Evolutionary conservation across 2,329 filamentous ascomycete species (phyloP).

Genomic region (Biscogniauxia mediterranea): DNA sequence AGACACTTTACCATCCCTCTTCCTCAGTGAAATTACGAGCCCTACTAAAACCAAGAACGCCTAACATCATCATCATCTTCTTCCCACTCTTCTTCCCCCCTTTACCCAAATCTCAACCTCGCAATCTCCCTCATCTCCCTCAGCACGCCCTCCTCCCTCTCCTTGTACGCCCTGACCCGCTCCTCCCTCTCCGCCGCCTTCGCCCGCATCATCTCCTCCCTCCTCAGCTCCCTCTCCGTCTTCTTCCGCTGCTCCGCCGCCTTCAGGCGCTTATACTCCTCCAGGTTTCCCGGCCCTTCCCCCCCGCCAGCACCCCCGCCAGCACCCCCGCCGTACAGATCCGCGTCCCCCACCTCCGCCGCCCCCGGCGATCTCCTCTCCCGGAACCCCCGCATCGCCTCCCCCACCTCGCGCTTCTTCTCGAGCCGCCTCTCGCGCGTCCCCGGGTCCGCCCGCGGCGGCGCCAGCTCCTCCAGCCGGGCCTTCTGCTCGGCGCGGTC

Average conservation of each 20-base stretch:
- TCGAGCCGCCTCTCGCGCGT: constrained; percentile 82
- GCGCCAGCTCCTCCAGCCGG: constrained; percentile 74
- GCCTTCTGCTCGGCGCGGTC: constrained; percentile 69
- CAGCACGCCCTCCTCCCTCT: constrained; percentile 83
- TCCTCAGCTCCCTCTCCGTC: constrained; percentile 76
- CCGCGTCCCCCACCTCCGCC: constrained; percentile 63
- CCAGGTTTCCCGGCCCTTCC: constrained; percentile 46
- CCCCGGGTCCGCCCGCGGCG: constrained; percentile 80
- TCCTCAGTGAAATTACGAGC: too few relatives aligned
- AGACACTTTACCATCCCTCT: too few relatives aligned
- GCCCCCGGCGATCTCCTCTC: constrained; percentile 60
- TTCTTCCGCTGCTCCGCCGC: constrained; percentile 68
- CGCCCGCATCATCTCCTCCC: constrained; percentile 77
- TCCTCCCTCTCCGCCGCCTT: constrained; percentile 78
- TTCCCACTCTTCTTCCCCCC: neutral
- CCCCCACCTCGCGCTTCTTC: constrained; percentile 73
- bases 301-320: constrained; percentile 43
- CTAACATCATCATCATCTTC: neutral
- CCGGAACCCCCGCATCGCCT: constrained; percentile 71
- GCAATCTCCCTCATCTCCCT: constrained; percentile 77
- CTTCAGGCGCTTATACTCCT: constrained; percentile 67
- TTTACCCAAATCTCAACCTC: constrained; percentile 70
- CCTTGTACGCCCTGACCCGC: constrained; percentile 64
- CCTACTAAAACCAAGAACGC: too few relatives aligned
- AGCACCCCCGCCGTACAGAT: constrained; percentile 71